A percentile compares a stretch with the other conserved stretches of the same genome.
Conservation (phyloP, 257 asterid species). For the Phtheirospermum japonicum region DNA sequence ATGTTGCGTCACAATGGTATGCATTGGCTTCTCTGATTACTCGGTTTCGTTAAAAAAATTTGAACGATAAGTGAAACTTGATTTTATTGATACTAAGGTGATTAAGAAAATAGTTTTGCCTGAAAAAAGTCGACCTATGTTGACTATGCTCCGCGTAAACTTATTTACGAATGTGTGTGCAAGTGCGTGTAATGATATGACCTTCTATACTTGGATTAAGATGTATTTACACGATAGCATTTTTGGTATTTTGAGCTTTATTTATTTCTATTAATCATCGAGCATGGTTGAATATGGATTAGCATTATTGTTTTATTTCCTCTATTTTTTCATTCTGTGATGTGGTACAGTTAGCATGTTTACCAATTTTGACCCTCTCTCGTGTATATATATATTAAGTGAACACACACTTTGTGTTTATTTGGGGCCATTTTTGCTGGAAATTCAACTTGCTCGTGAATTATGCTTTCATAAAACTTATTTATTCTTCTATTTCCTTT, state of each 20-base stretch:
- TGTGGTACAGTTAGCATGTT: conserved; percentile 1
- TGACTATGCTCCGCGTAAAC: too few species aligned
- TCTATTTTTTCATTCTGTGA: background rate
- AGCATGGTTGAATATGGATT: background rate
- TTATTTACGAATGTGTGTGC: too few species aligned
- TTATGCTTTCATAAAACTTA: background rate
- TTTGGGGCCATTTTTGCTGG: conserved; percentile 2
- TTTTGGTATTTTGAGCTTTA: background rate
- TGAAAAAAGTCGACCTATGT: too few species aligned
- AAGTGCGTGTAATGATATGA: too few species aligned
- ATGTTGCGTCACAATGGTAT: conserved; percentile 94
- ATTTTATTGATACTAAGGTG: too few species aligned
- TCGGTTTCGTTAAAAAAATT: background rate
- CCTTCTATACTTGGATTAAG: background rate
- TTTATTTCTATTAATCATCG: background rate
- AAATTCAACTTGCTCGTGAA: background rate
- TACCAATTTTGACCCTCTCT: background rate
- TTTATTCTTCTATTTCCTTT: conserved; percentile 10
- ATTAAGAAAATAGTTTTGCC: too few species aligned
- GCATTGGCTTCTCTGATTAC: conserved; percentile 12
- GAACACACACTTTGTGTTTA: background rate
- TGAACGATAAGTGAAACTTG: background rate
- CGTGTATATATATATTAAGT: too few species aligned
- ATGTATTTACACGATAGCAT: background rate
- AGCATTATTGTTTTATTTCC: background rate